phyloP scores from a whole-genome alignment of 768 basidiomycete species.

The Lentinus tigrinus region DNA sequence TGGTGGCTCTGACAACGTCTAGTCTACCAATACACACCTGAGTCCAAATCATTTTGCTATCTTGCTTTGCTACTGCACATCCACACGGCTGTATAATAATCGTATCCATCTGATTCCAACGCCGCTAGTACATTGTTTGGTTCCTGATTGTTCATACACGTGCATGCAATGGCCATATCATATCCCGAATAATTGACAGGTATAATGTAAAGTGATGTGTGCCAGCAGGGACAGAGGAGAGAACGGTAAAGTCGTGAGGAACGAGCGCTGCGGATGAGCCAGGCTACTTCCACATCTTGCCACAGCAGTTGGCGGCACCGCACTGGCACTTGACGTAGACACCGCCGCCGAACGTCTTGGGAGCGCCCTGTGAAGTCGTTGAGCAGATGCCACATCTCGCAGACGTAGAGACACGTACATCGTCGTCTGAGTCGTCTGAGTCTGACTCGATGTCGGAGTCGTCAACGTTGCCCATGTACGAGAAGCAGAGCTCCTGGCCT shows the following conservation, averaged over 20 bases:
- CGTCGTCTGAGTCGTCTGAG: not conserved
- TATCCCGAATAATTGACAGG: not conserved
- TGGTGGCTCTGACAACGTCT: not conserved
- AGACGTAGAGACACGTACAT: not conserved
- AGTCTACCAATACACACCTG: not conserved
- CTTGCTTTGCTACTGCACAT: not conserved
- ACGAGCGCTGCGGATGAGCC: no score
- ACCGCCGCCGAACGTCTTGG: conserved; percentile 29
- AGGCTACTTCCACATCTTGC: conserved; percentile 33
- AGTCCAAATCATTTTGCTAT: not conserved
- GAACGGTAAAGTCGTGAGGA: not conserved
- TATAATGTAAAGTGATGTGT: not conserved
- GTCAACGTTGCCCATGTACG: conserved; percentile 57
- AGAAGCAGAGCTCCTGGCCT: conserved; percentile 75
- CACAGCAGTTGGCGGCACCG: conserved; percentile 51
- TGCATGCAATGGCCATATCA: not conserved
- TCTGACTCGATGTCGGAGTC: conserved; percentile 8
- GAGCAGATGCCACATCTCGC: not conserved
- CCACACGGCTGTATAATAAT: not conserved
- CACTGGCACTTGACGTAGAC: conserved; percentile 52
- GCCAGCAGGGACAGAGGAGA: not conserved
- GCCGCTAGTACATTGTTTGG: not conserved
- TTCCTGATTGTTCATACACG: not conserved
- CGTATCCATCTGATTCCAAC: not conserved
- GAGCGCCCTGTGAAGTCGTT: not conserved